A percentile compares a stretch with the other conserved stretches of the same genome.
Conservation (phyloP, 306 rosid species). For the Boehmeria nivea region DNA sequence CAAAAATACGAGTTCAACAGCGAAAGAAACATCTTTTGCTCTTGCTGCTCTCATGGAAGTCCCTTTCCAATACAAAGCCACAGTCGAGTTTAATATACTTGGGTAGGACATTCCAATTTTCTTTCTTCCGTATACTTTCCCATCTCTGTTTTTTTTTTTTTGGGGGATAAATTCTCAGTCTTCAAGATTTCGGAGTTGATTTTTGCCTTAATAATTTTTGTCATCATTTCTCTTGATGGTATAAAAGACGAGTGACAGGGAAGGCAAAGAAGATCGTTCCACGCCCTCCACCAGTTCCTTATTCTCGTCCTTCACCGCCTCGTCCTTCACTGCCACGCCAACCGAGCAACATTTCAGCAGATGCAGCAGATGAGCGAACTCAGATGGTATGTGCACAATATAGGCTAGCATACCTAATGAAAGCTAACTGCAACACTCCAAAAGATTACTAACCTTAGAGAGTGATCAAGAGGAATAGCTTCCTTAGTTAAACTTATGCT, state of each 20-base stretch:
- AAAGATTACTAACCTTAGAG: too few relatives aligned
- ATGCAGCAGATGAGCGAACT: constrained; percentile 36
- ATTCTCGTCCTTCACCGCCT: constrained; percentile 31
- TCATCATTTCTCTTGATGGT: constrained; percentile 7
- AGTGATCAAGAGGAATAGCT: too few relatives aligned
- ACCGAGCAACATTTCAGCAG: constrained; percentile 28
- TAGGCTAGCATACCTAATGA: background rate
- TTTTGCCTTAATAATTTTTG: background rate
- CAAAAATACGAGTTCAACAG: constrained; percentile 25
- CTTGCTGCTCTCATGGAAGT: constrained; percentile 94
- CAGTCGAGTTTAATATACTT: constrained; percentile 43
- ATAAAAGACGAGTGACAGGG: constrained; percentile 52
- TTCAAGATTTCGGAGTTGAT: too few relatives aligned
- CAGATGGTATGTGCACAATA: constrained; percentile 37
- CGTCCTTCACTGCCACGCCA: constrained; percentile 26
- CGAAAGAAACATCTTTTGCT: constrained; percentile 83
- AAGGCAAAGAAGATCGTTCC: constrained; percentile 52
- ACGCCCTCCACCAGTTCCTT: constrained; percentile 65
- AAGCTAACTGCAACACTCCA: too few relatives aligned
- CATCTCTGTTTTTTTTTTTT: too few relatives aligned
- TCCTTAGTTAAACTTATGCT: too few relatives aligned
- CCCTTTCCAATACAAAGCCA: constrained; percentile 87
- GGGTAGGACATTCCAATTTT: constrained; percentile 39
- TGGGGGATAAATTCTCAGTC: too few relatives aligned
- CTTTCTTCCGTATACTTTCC: too few relatives aligned